Evolutionary conservation across 768 basidiomycete species (phyloP).

Genomic region (Daedalea quercina): DNA sequence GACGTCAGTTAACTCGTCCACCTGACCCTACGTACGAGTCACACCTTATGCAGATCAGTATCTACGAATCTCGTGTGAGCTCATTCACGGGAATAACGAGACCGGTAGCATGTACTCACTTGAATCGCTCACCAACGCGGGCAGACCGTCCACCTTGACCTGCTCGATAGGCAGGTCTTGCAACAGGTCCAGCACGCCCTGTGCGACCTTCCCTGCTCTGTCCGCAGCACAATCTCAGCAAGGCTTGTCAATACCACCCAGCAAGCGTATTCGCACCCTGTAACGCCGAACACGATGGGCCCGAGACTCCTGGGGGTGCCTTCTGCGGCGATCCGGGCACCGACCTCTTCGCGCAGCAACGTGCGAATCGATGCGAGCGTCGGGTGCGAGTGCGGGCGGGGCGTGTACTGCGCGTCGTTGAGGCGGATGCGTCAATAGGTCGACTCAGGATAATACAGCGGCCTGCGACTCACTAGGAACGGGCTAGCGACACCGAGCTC

Average conservation of each 20-base stretch:
- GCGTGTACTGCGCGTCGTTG: slow-evolving; percentile 73
- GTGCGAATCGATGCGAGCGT: slow-evolving; percentile 47
- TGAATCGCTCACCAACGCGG: slow-evolving; percentile 43
- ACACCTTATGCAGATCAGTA: slow-evolving; percentile 52
- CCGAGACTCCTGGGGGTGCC: slow-evolving; percentile 62
- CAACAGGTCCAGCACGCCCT: slow-evolving; percentile 70
- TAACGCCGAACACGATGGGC: slow-evolving; percentile 76
- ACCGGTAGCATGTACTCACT: slow-evolving; percentile 28
- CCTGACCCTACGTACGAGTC: not conserved
- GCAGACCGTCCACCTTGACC: slow-evolving; percentile 51
- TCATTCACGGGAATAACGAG: not conserved
- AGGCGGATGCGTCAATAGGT: not conserved
- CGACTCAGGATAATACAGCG: not conserved
- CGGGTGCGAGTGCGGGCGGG: slow-evolving; percentile 71
- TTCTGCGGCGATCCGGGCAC: slow-evolving; percentile 43
- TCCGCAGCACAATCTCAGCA: not conserved
- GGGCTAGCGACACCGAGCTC: slow-evolving; percentile 77
- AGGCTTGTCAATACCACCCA: not conserved
- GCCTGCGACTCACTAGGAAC: slow-evolving; percentile 53
- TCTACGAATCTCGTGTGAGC: slow-evolving; percentile 26
- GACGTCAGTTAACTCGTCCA: not conserved
- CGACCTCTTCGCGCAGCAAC: slow-evolving; percentile 48
- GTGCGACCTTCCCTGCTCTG: slow-evolving; percentile 65
- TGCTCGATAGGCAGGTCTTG: slow-evolving; percentile 59
- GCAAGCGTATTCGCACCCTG: slow-evolving; percentile 48